Base-by-base conservation (phyloP, 2,329 filamentous ascomycete species). In the Bertia moriformis region DNA sequence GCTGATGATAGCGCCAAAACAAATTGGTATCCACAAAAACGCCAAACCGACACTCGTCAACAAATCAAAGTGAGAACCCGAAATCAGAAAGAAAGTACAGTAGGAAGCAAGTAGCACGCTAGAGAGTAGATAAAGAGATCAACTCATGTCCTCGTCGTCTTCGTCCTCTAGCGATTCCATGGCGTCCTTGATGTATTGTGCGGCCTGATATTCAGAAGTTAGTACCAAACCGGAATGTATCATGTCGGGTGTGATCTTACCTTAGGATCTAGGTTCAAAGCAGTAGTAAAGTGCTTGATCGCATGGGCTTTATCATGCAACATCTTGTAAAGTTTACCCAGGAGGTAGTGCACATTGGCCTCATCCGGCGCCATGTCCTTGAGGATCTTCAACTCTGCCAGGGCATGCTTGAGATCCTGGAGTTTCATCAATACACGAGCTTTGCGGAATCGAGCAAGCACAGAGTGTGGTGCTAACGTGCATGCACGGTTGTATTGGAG, bases 201-300 rank as follows among this genome's bases (percentile, higher is more conserved):
- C 87, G 49, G 89, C 86, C 88, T 94, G 47, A 40, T 14, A 17
- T 5, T 10, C 10, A 22, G 15, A 5, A 19, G 19, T 19, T 10
- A 29, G 40, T 18, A 42, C 32, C 17, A 14, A 44, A 24, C 22
- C 27, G 45, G 44, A 36, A n/a, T 30, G 14, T 14, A 19, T 33
- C 1, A 14, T 32, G 22, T 19, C 30, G 43, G 36, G 38, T 35
- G 3, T 7, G 5, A 14, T 55, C 68, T 54, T 66, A 93, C 89
- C 78, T 96, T 96, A 19, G 89, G 91, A 65, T 98, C 91, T 51
- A 98, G 64, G 58, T 94, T 94, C 52, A 96, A 65, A 14, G 91
- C 91, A 56, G 88, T 89, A 4, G 91, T 98, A 55, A 93, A 93
- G 57, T 95, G 86, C 43, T 82, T 79, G 43, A 98, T 83, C n/a